These are phyloP conservation scores for Zymoseptoria ardabiliae DNA, from an alignment of 2,329 filamentous ascomycete species.

Conservation along the genomic window DNA sequence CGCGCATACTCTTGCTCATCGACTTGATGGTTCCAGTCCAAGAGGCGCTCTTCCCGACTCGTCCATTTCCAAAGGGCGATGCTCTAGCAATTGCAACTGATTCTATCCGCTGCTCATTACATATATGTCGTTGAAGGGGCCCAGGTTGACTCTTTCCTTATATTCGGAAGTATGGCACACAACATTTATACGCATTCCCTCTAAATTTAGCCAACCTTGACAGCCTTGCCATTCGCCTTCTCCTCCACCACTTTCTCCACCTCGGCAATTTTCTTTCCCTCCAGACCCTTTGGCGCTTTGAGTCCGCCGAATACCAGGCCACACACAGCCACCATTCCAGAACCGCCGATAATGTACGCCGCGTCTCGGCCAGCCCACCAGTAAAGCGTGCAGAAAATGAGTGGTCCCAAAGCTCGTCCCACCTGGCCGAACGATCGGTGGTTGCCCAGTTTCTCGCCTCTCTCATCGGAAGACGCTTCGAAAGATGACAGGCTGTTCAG, in stretches of 20 bases:
- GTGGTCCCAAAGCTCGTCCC: slow-evolving; percentile 75
- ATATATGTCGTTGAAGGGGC: too few relatives aligned
- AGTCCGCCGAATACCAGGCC: slow-evolving; percentile 63
- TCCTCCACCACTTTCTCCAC: slow-evolving; percentile 3
- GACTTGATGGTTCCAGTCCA: too few relatives aligned
- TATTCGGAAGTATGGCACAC: not conserved
- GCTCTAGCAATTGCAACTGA: too few relatives aligned
- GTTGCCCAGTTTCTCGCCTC: slow-evolving; percentile 79
- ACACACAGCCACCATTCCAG: slow-evolving; percentile 69
- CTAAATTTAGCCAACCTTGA: slow-evolving; percentile 1
- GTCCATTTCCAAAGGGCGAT: too few relatives aligned
- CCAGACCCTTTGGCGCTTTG: slow-evolving; percentile 49
- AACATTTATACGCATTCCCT: not conserved
- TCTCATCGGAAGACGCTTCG: slow-evolving; percentile 70
- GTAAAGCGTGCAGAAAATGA: slow-evolving; percentile 90
- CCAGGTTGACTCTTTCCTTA: not conserved
- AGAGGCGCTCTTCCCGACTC: too few relatives aligned
- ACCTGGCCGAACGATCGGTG: slow-evolving; percentile 77
- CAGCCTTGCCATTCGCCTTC: slow-evolving; percentile 10
- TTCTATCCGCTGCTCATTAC: too few relatives aligned
- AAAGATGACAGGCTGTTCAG: slow-evolving; percentile 88
- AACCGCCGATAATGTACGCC: slow-evolving; percentile 74
- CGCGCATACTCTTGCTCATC: too few relatives aligned
- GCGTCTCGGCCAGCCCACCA: slow-evolving; percentile 93
- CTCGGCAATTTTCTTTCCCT: slow-evolving; percentile 11